phyloP scores from a whole-genome alignment of 2,329 filamentous ascomycete species.

The Ophiosphaerella narmari region DNA sequence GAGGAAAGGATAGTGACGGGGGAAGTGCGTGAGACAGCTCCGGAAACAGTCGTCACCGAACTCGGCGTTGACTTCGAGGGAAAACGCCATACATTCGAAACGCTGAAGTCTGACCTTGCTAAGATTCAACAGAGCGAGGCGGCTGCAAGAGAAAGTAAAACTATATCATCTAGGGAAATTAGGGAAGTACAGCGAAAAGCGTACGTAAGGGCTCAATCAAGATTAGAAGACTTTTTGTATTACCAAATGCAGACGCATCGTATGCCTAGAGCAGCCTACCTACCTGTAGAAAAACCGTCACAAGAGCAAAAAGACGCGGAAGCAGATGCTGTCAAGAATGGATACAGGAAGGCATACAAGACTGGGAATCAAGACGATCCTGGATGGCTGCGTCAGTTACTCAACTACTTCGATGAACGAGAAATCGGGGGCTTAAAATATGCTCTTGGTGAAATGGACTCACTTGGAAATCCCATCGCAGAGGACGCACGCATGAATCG shows the following conservation, averaged over 20 bases:
- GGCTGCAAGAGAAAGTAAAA: too few species aligned
- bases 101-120: too few species aligned
- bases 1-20: too few species aligned
- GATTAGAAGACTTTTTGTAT: constrained; percentile 2
- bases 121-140: too few species aligned
- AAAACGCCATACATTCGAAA: too few species aligned
- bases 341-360: neutral
- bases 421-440: neutral
- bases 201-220: neutral
- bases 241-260: neutral
- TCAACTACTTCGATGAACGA: neutral
- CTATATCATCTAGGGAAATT: neutral
- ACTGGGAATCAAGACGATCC: neutral
- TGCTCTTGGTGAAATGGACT: neutral
- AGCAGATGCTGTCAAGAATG: neutral
- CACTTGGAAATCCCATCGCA: neutral
- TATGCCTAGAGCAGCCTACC: neutral
- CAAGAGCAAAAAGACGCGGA: neutral
- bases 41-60: too few species aligned
- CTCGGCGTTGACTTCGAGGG: too few species aligned
- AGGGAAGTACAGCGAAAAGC: neutral
- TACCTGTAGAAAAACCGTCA: neutral
- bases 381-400: neutral
- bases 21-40: too few species aligned
- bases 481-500: neutral